Percentiles rank a stretch among this genome's conserved stretches.
Conservation (phyloP, 2,329 filamentous ascomycete genomes). For the Aspergillus sp. region DNA sequence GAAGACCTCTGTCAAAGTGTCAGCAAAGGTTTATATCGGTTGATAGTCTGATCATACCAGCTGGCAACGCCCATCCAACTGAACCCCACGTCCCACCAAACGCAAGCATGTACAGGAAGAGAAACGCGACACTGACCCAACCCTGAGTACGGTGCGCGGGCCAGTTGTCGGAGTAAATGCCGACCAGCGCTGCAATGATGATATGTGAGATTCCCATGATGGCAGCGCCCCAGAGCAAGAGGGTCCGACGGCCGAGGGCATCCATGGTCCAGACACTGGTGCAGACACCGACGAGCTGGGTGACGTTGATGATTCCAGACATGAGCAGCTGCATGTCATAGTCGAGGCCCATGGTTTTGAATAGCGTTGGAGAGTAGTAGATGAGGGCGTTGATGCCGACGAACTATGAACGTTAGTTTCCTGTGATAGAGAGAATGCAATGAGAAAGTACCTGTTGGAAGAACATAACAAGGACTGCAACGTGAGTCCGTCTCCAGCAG, state of each 20-base stretch:
- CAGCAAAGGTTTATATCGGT: too few relatives aligned
- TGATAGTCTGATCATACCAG: conserved; percentile 19
- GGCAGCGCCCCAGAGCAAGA: conserved; percentile 47
- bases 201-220: conserved; percentile 50
- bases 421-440: too few relatives aligned
- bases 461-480: conserved; percentile 56
- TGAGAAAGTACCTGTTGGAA: conserved; percentile 50
- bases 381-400: conserved; percentile 56
- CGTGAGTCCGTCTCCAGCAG: conserved; percentile 51
- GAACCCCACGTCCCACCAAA: conserved; percentile 63
- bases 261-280: conserved; percentile 53
- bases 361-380: conserved; percentile 63
- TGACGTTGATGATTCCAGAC: conserved; percentile 55
- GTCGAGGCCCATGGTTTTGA: conserved; percentile 50
- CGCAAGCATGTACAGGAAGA: conserved; percentile 63
- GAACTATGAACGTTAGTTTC: conserved; percentile 30
- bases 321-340: conserved; percentile 52
- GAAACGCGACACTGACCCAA: conserved; percentile 57
- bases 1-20: conserved; percentile 57
- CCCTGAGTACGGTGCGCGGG: conserved; percentile 51
- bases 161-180: conserved; percentile 54
- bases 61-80: conserved; percentile 46
- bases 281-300: conserved; percentile 47
- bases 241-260: conserved; percentile 46
- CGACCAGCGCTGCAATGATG: conserved; percentile 56